Conservation (phyloP, 2,329 filamentous ascomycete genomes). For the Fusarium globosum region DNA sequence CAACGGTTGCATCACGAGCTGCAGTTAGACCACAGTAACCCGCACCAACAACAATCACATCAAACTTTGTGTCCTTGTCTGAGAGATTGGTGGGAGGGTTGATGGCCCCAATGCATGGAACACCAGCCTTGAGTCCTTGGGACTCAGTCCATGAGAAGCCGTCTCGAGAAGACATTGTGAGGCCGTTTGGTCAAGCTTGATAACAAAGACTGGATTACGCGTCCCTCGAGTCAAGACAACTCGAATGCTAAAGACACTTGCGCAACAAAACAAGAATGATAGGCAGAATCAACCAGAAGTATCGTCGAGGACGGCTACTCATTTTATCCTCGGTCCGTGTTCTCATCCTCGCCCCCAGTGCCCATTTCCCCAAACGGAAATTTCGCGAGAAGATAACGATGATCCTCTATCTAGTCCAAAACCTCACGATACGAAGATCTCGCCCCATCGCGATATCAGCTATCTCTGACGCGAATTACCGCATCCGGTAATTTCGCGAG, state of each 20-base stretch:
- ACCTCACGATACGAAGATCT: not conserved
- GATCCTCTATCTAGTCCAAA: not conserved
- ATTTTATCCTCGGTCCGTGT: slow-evolving; percentile 25
- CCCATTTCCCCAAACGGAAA: not conserved
- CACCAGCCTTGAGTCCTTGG: slow-evolving; percentile 45
- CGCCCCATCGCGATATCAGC: not conserved
- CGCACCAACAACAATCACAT: slow-evolving; percentile 48
- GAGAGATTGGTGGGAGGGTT: slow-evolving; percentile 40
- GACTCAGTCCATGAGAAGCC: slow-evolving; percentile 48
- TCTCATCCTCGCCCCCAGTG: not conserved
- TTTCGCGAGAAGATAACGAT: not conserved
- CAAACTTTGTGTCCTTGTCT: slow-evolving; percentile 24
- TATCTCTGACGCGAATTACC: not conserved
- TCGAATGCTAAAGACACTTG: not conserved
- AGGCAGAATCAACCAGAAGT: not conserved
- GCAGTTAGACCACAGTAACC: slow-evolving; percentile 48
- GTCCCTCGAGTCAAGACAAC: accelerated
- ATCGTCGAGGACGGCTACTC: slow-evolving; percentile 15
- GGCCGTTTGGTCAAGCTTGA: accelerated
- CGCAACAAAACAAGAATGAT: not conserved
- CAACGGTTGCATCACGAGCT: slow-evolving; percentile 42
- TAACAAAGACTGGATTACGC: not conserved
- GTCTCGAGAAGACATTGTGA: slow-evolving; percentile 45
- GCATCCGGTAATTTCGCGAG: slow-evolving; percentile 4
- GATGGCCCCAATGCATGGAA: slow-evolving; percentile 48